Conservation (phyloP, 2,329 filamentous ascomycete genomes). For the Zymoseptoria ardabiliae region DNA sequence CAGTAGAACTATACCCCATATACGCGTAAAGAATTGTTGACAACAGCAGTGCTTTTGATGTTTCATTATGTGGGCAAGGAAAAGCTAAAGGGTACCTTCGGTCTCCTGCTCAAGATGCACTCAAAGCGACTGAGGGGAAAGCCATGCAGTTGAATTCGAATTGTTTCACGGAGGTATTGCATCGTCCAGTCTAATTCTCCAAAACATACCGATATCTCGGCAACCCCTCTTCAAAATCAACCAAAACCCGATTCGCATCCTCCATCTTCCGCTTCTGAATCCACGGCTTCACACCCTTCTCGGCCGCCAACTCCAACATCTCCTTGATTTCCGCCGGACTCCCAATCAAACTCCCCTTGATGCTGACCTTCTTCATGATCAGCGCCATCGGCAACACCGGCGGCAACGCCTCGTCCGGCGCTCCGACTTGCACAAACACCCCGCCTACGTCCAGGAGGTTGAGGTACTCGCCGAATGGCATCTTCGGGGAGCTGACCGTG, state of each 20-base stretch:
- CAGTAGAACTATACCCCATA: background rate
- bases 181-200: no score
- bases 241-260: conserved; percentile 49
- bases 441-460: conserved; percentile 53
- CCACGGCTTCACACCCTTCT: conserved; percentile 53
- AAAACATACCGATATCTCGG: conserved; percentile 36
- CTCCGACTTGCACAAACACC: conserved; percentile 57
- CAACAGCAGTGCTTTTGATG: background rate
- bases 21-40: background rate
- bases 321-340: conserved; percentile 51
- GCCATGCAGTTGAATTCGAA: no score
- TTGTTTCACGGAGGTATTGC: no score
- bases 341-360: conserved; percentile 43
- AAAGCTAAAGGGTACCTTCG: no score
- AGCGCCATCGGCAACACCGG: conserved; percentile 51
- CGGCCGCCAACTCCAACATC: conserved; percentile 54
- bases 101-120: background rate
- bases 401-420: conserved; percentile 53
- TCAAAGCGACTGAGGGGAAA: no score
- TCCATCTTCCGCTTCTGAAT: conserved; percentile 55
- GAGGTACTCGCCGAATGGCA: conserved; percentile 55
- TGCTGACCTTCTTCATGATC: conserved; percentile 47
- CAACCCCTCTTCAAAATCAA: conserved; percentile 52
- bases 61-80: background rate
- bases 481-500: conserved; percentile 51